Base-by-base conservation (phyloP, 2,329 filamentous ascomycete genomes). In the Furcasterigmium furcatum region DNA sequence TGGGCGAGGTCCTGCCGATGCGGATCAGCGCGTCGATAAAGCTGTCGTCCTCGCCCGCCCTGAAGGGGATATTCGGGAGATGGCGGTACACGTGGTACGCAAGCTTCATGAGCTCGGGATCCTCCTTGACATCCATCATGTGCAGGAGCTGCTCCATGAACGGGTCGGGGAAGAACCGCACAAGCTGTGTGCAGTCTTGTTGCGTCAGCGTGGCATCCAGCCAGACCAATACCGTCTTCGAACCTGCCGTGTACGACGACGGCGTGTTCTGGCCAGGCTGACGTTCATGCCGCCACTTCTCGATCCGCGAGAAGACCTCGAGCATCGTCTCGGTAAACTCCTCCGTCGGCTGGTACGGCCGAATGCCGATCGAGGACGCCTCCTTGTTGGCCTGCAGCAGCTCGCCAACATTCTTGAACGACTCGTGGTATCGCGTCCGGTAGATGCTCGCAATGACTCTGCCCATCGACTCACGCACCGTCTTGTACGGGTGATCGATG, bases 51-150 rank as follows among this genome's bases (percentile, higher is more conserved):
- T 96, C 88, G 47, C 91, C 91, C 25, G 84, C 80, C 2, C 88
- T 85, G 69, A 96, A 92, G 0, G 94, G 91, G 46, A 99, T 90
- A 63, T 99, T 99, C 13, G 94, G 91, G 14, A 99, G 73, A 60
- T 99, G 92, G 7, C 92, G 87, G 73, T 97, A 99, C 35, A 99
- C 94, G 60, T 96, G 91, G 62, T 97, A 99, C 0, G 94, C 92
- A 9, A 96, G 78, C 9, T 88, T 86, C 74, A 96, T 95, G 3
- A 99, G 78, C 65, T 99, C 95, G 0, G 90, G 91, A 58, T 99
- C 94, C 65, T 99, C 94, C 65, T 97, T 97, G 63, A 99, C 90
- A 60, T 99, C 94, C 92, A 99, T 99, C 94, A 99, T 99, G 72
- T 99, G 91, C 43, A 99, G 73, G 13, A 99, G 80, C 63, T 96